A percentile compares a stretch with the other conserved stretches of the same genome.
phyloP scores from a whole-genome alignment of 2,329 filamentous ascomycete genomes.

The Diplodia sapinea region DNA sequence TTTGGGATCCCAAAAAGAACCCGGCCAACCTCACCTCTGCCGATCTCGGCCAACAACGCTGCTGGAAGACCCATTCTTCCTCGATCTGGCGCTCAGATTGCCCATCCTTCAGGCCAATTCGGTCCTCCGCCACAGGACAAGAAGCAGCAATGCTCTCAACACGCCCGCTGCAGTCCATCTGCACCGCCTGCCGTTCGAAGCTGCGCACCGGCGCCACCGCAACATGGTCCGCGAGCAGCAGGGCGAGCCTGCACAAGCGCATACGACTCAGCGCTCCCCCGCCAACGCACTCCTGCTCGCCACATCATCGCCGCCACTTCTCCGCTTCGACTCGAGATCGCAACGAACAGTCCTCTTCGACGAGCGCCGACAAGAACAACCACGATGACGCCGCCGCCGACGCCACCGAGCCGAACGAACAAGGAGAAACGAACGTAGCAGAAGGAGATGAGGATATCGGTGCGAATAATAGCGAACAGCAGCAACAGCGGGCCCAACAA shows the following conservation, averaged over 20 bases:
- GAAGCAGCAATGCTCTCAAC: slow-evolving; percentile 24
- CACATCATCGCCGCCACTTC: slow-evolving; percentile 1
- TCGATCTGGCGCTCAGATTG: neutral
- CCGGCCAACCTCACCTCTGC: neutral
- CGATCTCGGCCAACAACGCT: neutral
- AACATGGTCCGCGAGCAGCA: neutral
- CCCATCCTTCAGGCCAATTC: neutral
- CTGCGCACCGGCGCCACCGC: slow-evolving; percentile 4
- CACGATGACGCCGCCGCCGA: neutral
- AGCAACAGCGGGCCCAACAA: neutral
- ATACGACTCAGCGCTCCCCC: slow-evolving; percentile 9
- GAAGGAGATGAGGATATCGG: neutral
- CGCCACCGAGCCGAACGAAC: neutral
- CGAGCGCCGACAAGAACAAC: neutral
- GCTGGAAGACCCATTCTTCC: neutral
- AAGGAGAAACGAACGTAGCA: neutral
- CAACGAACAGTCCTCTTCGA: slow-evolving; percentile 1
- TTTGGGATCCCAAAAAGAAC: slow-evolving; percentile 22
- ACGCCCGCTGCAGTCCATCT: slow-evolving; percentile 25
- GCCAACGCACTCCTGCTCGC: neutral
- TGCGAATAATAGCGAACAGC: neutral
- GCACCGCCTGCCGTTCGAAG: slow-evolving; percentile 28
- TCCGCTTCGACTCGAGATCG: neutral
- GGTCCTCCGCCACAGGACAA: neutral
- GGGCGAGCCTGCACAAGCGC: slow-evolving; percentile 12